Base-by-base conservation (phyloP, 176 grass and related monocot genomes). In the Oryza glumipatula region DNA sequence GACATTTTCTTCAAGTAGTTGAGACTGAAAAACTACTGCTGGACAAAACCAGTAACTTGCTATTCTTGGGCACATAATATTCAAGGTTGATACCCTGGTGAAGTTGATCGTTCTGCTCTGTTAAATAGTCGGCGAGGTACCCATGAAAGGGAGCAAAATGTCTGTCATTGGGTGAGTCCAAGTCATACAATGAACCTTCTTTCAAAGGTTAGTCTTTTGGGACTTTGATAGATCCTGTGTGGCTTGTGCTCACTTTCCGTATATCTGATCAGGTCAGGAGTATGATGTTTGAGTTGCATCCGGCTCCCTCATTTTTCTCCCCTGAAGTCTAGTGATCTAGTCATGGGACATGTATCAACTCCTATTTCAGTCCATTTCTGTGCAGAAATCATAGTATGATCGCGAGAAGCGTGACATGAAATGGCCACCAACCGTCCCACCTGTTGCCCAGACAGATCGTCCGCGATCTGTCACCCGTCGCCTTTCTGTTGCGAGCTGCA, bases 401-500 rank as follows among this genome's bases (percentile, higher is more conserved):
- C 7, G 21, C 1, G 56, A 61, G 3, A 36, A 23, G 16, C 2
- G 64, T 76, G 63, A 71, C 49, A 65, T 76, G 77, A 71, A 73
- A 33, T 11, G 74, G 74, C 45, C 64, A 65, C 78, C 88, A 65
- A 24, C 67, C 54, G 3, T 14, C 49, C 71, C 54, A 65, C 79
- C 47, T 76, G 75, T 72, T 17, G 68, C 24, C 88, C 73, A 38
- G 83, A 78, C 83, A 82, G 88, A 82, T 89, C 73, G 88, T 86
- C 83, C 72, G 75, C 65, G 47, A 28, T 0, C 76, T 73, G 76
- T 74, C 81, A 63, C 38, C 74, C 30, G 4, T 9, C 11, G 19
- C 4, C 80, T 44, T 33, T 22, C 67, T 78, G 74, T 23, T 17
- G 15, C 78, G 33, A 23, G n/a, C 58, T 13, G 65, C 72, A 60